Percentiles rank a stretch among this genome's conserved stretches.
phyloP scores from a whole-genome alignment of 139 green algal genomes.

The Picochlorum sp. region DNA sequence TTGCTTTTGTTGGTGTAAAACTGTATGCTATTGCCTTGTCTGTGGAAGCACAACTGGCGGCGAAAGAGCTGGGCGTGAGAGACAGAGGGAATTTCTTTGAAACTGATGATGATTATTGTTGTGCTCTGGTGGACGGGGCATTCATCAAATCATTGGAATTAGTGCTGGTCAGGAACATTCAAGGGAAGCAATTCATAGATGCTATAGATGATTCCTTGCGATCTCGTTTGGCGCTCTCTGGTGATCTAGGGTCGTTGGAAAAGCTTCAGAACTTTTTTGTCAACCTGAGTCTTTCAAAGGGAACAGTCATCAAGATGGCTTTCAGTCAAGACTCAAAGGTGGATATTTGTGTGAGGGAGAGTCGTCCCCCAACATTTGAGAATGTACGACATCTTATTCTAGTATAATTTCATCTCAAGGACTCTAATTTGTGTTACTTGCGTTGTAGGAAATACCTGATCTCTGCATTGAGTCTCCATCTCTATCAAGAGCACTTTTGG shows the following conservation, averaged over 20 bases:
- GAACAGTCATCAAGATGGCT: constrained; percentile 33
- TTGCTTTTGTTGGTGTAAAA: constrained; percentile 65
- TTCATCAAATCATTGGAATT: constrained; percentile 62
- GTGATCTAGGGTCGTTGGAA: constrained; percentile 48
- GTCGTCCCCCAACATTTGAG: neutral
- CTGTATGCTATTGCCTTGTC: constrained; percentile 69
- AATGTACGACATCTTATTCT: constrained; percentile 5
- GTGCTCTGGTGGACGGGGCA: constrained; percentile 60
- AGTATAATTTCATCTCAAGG: neutral
- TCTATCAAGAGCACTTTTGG: constrained; percentile 64
- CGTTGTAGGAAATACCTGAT: constrained; percentile 32
- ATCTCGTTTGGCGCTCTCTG: constrained; percentile 53
- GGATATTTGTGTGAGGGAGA: constrained; percentile 27
- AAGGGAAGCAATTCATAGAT: constrained; percentile 60
- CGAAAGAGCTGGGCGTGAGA: constrained; percentile 67
- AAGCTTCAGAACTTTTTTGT: constrained; percentile 50
- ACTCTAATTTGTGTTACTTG: neutral
- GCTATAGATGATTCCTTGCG: constrained; percentile 57
- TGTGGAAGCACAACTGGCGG: constrained; percentile 60
- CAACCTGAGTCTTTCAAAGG: constrained; percentile 38
- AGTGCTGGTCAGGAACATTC: constrained; percentile 60
- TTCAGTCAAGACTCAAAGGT: constrained; percentile 31
- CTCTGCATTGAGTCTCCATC: constrained; percentile 41
- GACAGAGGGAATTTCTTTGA: constrained; percentile 33
- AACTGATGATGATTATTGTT: constrained; percentile 57